A percentile compares a stretch with the other conserved stretches of the same genome.
phyloP scores from a whole-genome alignment of 176 grass and related monocot genomes.

The Musa schizocarpa region DNA sequence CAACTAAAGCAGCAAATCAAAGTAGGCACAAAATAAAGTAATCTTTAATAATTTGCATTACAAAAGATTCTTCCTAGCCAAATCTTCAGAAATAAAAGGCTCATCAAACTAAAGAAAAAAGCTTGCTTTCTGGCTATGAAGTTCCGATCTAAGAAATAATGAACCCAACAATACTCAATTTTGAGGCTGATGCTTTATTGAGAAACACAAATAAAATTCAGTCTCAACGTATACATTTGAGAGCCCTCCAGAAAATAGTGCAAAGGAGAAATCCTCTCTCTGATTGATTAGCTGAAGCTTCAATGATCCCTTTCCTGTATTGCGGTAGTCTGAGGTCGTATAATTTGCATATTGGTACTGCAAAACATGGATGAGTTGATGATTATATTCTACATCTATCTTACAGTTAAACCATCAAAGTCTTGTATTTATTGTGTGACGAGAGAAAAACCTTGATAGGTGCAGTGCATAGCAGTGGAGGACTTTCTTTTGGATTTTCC shows the following conservation, averaged over 20 bases:
- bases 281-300: slow-evolving; percentile 91
- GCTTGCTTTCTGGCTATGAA: background rate
- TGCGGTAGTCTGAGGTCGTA: slow-evolving; percentile 33
- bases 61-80: background rate
- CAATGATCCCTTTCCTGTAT: slow-evolving; percentile 61
- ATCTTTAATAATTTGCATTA: background rate
- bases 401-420: background rate
- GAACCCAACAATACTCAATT: too few species aligned
- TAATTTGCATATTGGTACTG: slow-evolving; percentile 85
- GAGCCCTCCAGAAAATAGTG: slow-evolving; percentile 73
- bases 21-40: background rate
- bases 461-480: slow-evolving; percentile 73
- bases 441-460: slow-evolving; percentile 58
- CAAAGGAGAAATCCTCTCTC: slow-evolving; percentile 80
- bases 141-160: background rate
- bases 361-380: slow-evolving; percentile 22
- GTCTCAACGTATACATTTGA: slow-evolving; percentile 34
- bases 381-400: background rate
- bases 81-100: background rate
- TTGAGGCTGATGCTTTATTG: background rate
- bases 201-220: slow-evolving; percentile 18
- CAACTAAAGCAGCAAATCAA: background rate
- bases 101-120: background rate
- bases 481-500: slow-evolving; percentile 48
- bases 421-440: slow-evolving; percentile 1